Percentiles rank a stretch among this genome's conserved stretches.
These are phyloP conservation scores for Chiua sp. DNA, from an alignment of 1,284 basidiomycete species.

Conservation along the genomic window DNA sequence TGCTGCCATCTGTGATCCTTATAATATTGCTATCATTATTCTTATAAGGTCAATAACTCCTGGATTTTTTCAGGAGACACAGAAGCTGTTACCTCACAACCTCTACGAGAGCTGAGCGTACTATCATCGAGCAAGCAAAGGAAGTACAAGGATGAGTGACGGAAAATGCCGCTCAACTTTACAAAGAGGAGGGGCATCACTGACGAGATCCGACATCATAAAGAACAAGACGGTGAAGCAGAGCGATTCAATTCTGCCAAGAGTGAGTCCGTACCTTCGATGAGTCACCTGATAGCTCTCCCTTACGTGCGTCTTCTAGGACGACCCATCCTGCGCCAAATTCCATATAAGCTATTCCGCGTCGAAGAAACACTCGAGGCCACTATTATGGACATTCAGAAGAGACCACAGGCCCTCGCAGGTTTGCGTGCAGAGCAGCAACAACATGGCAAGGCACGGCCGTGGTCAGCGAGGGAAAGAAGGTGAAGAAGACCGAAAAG, in stretches of 20 bases:
- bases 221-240: slow-evolving; percentile 95
- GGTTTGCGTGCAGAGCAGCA: slow-evolving; percentile 76
- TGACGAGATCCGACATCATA: slow-evolving; percentile 96
- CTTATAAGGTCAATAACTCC: slow-evolving; percentile 99
- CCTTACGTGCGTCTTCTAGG: slow-evolving; percentile 49
- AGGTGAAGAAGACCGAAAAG: slow-evolving; percentile 84
- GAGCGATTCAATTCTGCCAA: slow-evolving; percentile 87
- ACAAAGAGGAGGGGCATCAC: slow-evolving; percentile 92
- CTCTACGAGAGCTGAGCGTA: slow-evolving; percentile 84
- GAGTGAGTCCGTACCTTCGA: slow-evolving; percentile 60
- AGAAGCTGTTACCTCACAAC: slow-evolving; percentile 96
- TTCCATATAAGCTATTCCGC: slow-evolving; percentile 92
- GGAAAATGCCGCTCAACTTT: slow-evolving; percentile 94
- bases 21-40: slow-evolving; percentile 93
- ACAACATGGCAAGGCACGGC: slow-evolving; percentile 70
- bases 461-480: slow-evolving; percentile 78
- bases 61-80: slow-evolving; percentile 99
- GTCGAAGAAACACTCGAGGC: slow-evolving; percentile 83
- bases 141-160: slow-evolving; percentile 89
- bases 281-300: background rate
- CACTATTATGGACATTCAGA: slow-evolving; percentile 72
- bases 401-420: slow-evolving; percentile 72
- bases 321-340: slow-evolving; percentile 82
- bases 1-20: slow-evolving; percentile 81
- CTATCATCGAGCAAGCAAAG: slow-evolving; percentile 94